These are phyloP conservation scores for Exidia glandulosa DNA, from an alignment of 768 basidiomycete genomes.

Conservation along the genomic window DNA sequence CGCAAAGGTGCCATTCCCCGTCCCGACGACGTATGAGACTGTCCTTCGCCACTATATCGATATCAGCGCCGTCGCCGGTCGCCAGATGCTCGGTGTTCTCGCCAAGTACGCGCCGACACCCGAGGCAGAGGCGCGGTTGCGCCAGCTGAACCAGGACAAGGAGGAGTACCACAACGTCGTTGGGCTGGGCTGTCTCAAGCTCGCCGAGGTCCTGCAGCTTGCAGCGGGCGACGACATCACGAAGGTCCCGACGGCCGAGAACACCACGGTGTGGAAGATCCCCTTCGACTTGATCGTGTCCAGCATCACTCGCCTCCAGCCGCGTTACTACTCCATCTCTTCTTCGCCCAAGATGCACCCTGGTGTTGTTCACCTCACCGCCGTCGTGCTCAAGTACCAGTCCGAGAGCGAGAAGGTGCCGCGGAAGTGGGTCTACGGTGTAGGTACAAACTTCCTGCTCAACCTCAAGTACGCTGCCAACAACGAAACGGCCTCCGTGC, in stretches of 20 bases:
- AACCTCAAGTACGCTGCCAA: constrained; percentile 76
- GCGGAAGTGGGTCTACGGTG: constrained; percentile 69
- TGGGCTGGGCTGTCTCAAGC: constrained; percentile 72
- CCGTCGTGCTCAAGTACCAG: constrained; percentile 90
- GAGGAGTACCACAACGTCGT: constrained; percentile 74
- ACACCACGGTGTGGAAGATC: constrained; percentile 79
- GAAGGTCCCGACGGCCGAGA: constrained; percentile 46
- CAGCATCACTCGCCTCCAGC: constrained; percentile 85
- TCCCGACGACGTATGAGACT: constrained; percentile 87
- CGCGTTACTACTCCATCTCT: constrained; percentile 97
- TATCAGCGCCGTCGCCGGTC: constrained; percentile 86
- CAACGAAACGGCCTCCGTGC: constrained; percentile 34
- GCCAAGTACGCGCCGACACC: constrained; percentile 82
- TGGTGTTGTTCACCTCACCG: constrained; percentile 87
- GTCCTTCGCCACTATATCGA: constrained; percentile 96
- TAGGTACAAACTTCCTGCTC: constrained; percentile 90
- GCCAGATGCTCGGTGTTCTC: constrained; percentile 81
- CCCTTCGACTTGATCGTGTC: constrained; percentile 97
- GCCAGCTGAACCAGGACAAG: constrained; percentile 75
- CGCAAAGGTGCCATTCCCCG: constrained; percentile 97
- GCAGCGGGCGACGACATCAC: constrained; percentile 71
- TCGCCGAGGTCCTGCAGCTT: constrained; percentile 86
- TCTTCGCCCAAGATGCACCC: constrained; percentile 90
- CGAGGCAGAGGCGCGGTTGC: constrained; percentile 62
- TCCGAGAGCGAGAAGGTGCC: constrained; percentile 43